Percentiles rank a stretch among this genome's conserved stretches.
Conservation (phyloP, 345 rosid genomes). For the Arabis hirsuta region DNA sequence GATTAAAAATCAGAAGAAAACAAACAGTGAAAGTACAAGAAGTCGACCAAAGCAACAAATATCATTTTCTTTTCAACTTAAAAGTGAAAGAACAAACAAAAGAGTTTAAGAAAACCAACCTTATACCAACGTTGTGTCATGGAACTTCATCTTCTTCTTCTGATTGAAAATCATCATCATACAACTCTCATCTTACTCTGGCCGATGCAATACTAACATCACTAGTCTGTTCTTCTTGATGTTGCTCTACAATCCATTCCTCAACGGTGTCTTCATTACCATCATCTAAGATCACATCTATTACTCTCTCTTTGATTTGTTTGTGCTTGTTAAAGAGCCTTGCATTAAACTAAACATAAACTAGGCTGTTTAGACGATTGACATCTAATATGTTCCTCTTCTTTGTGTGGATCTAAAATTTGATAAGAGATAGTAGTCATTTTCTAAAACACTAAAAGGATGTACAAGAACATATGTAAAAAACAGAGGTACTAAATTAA, state of each 20-base stretch:
- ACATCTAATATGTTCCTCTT: not conserved
- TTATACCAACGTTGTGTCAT: too few relatives aligned
- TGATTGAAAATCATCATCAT: not conserved
- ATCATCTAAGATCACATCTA: not conserved
- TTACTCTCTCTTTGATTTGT: not conserved
- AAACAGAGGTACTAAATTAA: not conserved
- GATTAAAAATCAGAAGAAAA: too few relatives aligned
- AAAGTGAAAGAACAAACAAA: too few relatives aligned
- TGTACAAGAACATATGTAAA: not conserved
- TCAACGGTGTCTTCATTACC: not conserved
- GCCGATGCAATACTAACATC: not conserved
- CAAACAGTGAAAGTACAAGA: too few relatives aligned
- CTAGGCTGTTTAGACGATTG: not conserved
- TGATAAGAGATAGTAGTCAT: too few relatives aligned
- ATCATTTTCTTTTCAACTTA: too few relatives aligned
- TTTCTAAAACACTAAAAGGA: not conserved
- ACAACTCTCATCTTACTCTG: not conserved
- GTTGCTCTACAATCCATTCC: slow-evolving; percentile 2
- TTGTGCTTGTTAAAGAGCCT: not conserved
- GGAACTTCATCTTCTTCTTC: not conserved
- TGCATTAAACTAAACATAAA: not conserved
- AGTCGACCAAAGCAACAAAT: too few relatives aligned
- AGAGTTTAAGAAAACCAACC: too few relatives aligned
- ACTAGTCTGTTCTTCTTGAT: not conserved
- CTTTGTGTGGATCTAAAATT: not conserved